Base-by-base conservation (phyloP, 345 rosid genomes). In the Salix caprea region DNA sequence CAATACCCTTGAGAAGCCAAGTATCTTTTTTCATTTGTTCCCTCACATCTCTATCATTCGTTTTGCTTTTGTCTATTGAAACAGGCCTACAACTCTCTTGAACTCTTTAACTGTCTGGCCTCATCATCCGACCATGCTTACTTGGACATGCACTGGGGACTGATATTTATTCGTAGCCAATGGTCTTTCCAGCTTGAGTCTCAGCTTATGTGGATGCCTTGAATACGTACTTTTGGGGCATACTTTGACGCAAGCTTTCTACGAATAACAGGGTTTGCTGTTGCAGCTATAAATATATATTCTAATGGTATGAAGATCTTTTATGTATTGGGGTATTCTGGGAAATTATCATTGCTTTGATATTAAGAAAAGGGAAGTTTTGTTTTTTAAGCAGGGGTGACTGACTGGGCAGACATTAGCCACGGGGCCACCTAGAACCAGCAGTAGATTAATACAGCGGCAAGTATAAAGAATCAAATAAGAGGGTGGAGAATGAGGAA, bases 1-100 rank as follows among this genome's bases (percentile, higher is more conserved):
- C 82, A 87, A 69, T 78, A 74, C 86, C 89, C 80, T 85, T 85
- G 80, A 79, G 92, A 90, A 94, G 94, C 86, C 90, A 92, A 90
- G 92, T 83, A 89, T 92, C 92, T 86, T 87, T 89, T 80, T 82
- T 72, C 82, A 76, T 77, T 71, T 78, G 74, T 82, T 85, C 84
- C 85, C 82, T 77, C 69, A 74, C 85, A 78, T 71, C 80, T 82
- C 84, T 79, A 77, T 79, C 89, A 83, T 83, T 80, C 78, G 65
- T 84, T 72, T 78, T 80, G 86, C 88, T 87, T 87, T 89, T 92
- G 83, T 88, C 82, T 79, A 56, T 71, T 65, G 76, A 70, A 64
- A 74, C 65, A 54, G 82, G 75, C 80, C 85, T 73, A 60, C 74
- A 54, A 37, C 72, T 65, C 79, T 79, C 82, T 77, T 65, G 84